Evolutionary conservation across 2,329 filamentous ascomycete genomes (phyloP).

Genomic region (Colletotrichum ledebouriae): DNA sequence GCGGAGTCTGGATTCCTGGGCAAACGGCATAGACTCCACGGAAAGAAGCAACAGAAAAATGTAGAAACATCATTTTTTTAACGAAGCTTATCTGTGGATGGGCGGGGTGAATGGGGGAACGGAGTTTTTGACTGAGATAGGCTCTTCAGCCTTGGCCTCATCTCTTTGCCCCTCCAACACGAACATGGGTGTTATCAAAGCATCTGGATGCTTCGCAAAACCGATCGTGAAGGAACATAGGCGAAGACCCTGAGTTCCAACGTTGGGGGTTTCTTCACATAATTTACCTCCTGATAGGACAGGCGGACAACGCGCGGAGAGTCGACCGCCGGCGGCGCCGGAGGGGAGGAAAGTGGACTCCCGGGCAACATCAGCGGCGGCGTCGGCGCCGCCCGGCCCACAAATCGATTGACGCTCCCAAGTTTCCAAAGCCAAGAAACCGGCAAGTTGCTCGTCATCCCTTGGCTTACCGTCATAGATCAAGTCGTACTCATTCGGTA

Average conservation of each 20-base stretch:
- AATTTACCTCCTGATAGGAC: background rate
- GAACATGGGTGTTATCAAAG: background rate
- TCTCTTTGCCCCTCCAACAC: constrained; percentile 9
- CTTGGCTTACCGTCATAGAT: constrained; percentile 31
- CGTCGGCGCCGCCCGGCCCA: constrained; percentile 1
- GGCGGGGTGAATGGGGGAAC: constrained; percentile 24
- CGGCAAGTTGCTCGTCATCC: constrained; percentile 32
- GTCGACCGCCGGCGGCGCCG: constrained; percentile 29
- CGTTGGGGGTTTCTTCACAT: background rate
- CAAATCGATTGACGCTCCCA: background rate
- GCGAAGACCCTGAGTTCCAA: background rate
- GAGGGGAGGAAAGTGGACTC: constrained; percentile 38
- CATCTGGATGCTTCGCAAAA: too few relatives aligned
- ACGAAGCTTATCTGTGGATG: constrained; percentile 29
- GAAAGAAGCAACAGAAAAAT: constrained; percentile 23
- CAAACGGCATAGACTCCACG: background rate
- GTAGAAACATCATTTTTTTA: constrained; percentile 23
- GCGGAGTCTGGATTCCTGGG: constrained; percentile 24
- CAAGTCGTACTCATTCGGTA: constrained; percentile 8
- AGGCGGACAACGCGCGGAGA: background rate
- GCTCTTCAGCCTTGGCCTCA: constrained; percentile 2
- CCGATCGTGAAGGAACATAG: constrained; percentile 1
- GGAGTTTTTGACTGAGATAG: background rate
- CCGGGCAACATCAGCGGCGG: constrained; percentile 26
- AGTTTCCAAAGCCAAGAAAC: constrained; percentile 21